These are phyloP conservation scores for Phytophthora pseudosyringae DNA, from an alignment of 352 stramenopile genomes.

Conservation along the genomic window DNA sequence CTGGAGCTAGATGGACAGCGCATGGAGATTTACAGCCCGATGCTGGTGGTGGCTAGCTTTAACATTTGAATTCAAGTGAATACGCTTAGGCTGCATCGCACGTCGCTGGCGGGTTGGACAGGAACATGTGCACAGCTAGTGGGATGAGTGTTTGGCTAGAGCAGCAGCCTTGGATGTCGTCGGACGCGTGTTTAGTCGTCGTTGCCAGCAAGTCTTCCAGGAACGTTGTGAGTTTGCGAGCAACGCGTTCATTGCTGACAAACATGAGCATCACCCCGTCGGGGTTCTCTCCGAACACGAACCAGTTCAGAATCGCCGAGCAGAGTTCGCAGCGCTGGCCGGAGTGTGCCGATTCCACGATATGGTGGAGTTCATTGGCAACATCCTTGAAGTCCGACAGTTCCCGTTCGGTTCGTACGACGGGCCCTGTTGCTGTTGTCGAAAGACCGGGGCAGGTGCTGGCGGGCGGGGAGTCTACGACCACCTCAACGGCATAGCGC, in stretches of 20 bases:
- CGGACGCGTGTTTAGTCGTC: slow-evolving; percentile 5
- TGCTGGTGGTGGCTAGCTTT: too few species aligned
- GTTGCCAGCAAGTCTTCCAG: slow-evolving; percentile 19
- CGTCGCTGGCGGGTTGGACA: slow-evolving; percentile 7
- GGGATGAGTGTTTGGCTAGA: slow-evolving; percentile 11
- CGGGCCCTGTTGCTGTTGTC: not conserved
- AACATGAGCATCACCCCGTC: slow-evolving; percentile 14
- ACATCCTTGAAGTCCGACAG: slow-evolving; percentile 22
- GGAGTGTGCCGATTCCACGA: slow-evolving; percentile 11
- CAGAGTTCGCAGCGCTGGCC: slow-evolving; percentile 23
- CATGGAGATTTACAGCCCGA: too few species aligned
- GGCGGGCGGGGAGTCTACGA: not conserved
- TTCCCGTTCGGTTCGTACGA: slow-evolving; percentile 4
- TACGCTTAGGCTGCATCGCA: slow-evolving; percentile 7
- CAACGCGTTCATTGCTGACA: slow-evolving; percentile 16
- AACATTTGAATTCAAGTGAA: not conserved
- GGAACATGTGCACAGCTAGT: slow-evolving; percentile 26
- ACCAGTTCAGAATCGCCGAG: slow-evolving; percentile 20
- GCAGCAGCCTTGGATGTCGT: slow-evolving; percentile 17
- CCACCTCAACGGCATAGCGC: slow-evolving; percentile 19
- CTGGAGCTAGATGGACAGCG: too few species aligned
- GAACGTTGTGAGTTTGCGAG: slow-evolving; percentile 26
- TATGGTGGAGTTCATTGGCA: slow-evolving; percentile 11
- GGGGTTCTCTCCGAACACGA: slow-evolving; percentile 20
- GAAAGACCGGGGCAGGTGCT: slow-evolving; percentile 6